Base-by-base conservation (phyloP, 75 land plant genomes). In the Cupressus sempervirens region DNA sequence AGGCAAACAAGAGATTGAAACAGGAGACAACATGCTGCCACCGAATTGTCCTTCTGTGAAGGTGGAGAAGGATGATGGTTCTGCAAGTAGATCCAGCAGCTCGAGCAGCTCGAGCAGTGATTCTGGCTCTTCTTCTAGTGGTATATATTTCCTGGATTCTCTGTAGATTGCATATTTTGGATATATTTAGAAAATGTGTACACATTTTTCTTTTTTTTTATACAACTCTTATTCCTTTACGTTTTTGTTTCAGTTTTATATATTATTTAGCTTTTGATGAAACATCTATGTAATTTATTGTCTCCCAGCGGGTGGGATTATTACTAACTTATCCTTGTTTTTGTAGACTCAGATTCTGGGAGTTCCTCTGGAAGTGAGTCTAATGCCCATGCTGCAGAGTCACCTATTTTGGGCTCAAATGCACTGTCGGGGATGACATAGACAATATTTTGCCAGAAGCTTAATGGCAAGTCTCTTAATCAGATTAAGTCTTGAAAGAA, bases 91-190 rank as follows among this genome's bases (percentile, higher is more conserved):
- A 84, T 90, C 93, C 32, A 89, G 88, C 80, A 89, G 90, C 70
- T 87, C 91, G 36, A 89, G 91, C 83, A 87, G 91, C 86, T 94
- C 96, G 40, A 89, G 93, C 85, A 89, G 92, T 89, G 93, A 86
- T 82, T 90, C 95, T 50, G 93, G 95, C 48, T 93, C 95, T 26
- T 91, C 95, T 29, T 93, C 95, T 15, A 93, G 95, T 92, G 96
- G 96, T 94, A 93, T 29, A 14, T 53, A 34, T 82, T 77, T 20
- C 43, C 48, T 26, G 23, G 80, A 41, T 77, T 77, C 46, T 1
- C 9, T 77, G 26, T 36, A 35, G 20, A 75, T 36, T 75, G 4
- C 41, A 75, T 75, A 38, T 34, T 35, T 23, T 23, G 50, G n/a
- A n/a, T 12, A 45, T 41, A 26, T 76, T n/a, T n/a, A 79, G 50